A percentile compares a stretch with the other conserved stretches of the same genome.
Evolutionary conservation across 805 yeast genomes (phyloP).

Genomic region (Candida endomychidarum): DNA sequence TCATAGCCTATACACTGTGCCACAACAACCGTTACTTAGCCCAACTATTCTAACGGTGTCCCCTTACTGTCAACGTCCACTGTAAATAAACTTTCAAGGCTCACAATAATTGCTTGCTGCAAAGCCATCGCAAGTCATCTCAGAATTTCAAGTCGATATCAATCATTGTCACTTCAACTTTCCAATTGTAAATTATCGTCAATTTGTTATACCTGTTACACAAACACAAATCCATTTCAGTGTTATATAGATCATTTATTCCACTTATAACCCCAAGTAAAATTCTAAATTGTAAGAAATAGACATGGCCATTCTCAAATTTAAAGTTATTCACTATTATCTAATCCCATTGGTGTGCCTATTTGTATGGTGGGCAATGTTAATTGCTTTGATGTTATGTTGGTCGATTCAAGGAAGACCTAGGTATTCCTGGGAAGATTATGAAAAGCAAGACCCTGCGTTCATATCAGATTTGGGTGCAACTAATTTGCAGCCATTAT

Average conservation of each 20-base stretch:
- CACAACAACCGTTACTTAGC: too few species aligned
- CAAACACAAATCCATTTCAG: neutral
- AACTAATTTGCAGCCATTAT: conserved; percentile 78
- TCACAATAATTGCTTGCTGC: conserved; percentile 6
- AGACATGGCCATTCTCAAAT: conserved; percentile 12
- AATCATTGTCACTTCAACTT: neutral
- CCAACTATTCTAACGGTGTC: too few species aligned
- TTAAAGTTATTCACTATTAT: conserved; percentile 50
- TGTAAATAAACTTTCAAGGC: neutral
- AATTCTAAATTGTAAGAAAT: too few species aligned
- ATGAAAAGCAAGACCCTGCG: conserved; percentile 48
- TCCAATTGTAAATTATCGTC: too few species aligned
- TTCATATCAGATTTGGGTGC: conserved; percentile 90
- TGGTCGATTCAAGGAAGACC: conserved; percentile 88
- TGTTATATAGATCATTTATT: too few species aligned
- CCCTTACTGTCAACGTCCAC: too few species aligned
- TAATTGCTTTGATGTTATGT: conserved; percentile 69
- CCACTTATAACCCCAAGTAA: too few species aligned
- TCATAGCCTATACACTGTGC: too few species aligned
- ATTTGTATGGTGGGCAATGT: conserved; percentile 88
- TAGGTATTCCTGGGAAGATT: conserved; percentile 52
- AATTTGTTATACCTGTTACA: too few species aligned
- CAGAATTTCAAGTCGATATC: neutral
- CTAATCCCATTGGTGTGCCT: conserved; percentile 65
- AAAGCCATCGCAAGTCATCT: conserved; percentile 5